Base-by-base conservation (phyloP, 2,329 filamentous ascomycete genomes). In the Talaromyces funiculosus region DNA sequence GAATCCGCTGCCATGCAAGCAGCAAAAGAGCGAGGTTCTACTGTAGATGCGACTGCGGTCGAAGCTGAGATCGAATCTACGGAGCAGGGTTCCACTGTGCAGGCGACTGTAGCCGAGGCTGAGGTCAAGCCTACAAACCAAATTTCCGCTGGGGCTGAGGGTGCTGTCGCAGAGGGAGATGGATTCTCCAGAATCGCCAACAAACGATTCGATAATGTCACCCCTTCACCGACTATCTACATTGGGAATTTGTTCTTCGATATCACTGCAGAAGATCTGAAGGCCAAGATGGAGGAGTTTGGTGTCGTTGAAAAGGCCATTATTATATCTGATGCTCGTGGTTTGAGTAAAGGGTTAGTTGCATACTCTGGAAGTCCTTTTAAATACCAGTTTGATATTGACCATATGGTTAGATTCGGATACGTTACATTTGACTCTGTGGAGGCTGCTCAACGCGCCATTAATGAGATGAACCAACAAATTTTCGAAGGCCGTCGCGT, bases 211-310 rank as follows among this genome's bases (percentile, higher is more conserved):
- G 29, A 35, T 51, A 33, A 60, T 10, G 57, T 64, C 33, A 58
- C 65, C n/a, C 75, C 75, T 18, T 77, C 76, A 54, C 73, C 75
- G 63, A 82, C 78, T 7, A 67, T 90, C 61, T 90, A 87, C 67
- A 69, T 90, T 64, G 86, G 86, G 62, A 90, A 90, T 73, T 75
- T 90, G 49, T 86, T 85, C 71, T 90, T 85, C 70, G 86, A 90
- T 69, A 81, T 88, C 60, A 85, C 81, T 5, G 80, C 83, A 5
- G 80, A 83, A 31, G 82, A 88, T 64, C 67, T 91, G 51, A 77
- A 80, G 66, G 78, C 81, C 55, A 81, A 85, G 49, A 87, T 90
- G 69, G 71, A 76, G 63, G 78, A 81, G 53, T 86, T 85, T 75
- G 82, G 87, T 53, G 72, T 76, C 10, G 75, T 90, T 61, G 68